Evolutionary conservation across 352 stramenopile genomes (phyloP).

Genomic region (Pythium periplocum): DNA sequence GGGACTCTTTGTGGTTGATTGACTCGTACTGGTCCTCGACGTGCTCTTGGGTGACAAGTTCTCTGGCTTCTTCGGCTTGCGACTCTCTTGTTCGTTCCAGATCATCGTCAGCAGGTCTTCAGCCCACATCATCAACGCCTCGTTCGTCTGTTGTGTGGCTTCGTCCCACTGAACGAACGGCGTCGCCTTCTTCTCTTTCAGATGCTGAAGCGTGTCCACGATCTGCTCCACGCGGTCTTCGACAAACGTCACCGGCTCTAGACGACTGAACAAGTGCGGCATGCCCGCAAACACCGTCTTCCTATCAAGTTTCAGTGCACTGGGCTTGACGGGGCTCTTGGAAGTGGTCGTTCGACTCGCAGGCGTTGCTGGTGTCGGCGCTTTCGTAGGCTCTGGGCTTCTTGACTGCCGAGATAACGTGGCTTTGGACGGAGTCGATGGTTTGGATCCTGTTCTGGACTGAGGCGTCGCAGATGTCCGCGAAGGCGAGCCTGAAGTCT

Average conservation of each 20-base stretch:
- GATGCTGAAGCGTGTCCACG: slow-evolving; percentile 28
- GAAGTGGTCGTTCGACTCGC: slow-evolving; percentile 3
- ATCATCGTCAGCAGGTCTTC: slow-evolving; percentile 58
- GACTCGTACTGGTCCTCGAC: neutral
- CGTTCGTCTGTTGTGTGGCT: slow-evolving; percentile 36
- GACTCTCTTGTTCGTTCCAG: slow-evolving; percentile 50
- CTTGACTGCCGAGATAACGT: too few relatives aligned
- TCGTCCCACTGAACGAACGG: slow-evolving; percentile 53
- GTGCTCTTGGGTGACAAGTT: neutral
- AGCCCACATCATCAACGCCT: slow-evolving; percentile 51
- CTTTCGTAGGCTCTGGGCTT: neutral
- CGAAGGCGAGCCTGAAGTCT: neutral
- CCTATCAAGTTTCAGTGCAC: slow-evolving; percentile 14
- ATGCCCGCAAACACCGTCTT: slow-evolving; percentile 30
- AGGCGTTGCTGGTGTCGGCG: neutral
- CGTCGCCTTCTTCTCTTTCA: slow-evolving; percentile 24
- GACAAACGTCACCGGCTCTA: slow-evolving; percentile 28
- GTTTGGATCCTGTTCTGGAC: slow-evolving; percentile 1
- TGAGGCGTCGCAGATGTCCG: neutral
- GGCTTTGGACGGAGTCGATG: neutral
- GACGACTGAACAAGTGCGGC: slow-evolving; percentile 27
- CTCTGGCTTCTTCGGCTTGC: slow-evolving; percentile 40
- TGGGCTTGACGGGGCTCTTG: slow-evolving; percentile 11
- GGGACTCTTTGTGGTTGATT: neutral
- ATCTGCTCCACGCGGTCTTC: slow-evolving; percentile 45